Evolutionary conservation across 495 filamentous ascomycete species (phyloP).

Genomic region (Lasiosphaeria miniovina): DNA sequence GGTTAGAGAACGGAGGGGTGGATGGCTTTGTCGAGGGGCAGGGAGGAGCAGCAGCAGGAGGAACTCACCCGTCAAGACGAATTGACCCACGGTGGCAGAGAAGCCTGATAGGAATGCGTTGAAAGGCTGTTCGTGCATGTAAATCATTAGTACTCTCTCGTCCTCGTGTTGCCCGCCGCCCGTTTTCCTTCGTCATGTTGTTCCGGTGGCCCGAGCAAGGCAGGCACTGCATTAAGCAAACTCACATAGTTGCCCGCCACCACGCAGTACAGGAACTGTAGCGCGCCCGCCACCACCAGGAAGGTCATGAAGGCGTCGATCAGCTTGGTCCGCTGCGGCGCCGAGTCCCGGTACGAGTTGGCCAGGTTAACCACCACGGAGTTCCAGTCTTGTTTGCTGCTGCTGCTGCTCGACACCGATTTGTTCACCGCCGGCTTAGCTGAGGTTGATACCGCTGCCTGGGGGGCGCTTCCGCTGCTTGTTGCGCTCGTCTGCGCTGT

Average conservation of each 20-base stretch:
- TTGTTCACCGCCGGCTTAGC: constrained; percentile 14
- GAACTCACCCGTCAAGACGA: constrained; percentile 79
- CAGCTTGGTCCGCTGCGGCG: constrained; percentile 87
- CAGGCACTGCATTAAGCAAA: constrained; percentile 9
- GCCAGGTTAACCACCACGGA: constrained; percentile 57
- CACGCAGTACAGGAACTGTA: constrained; percentile 94
- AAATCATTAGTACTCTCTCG: neutral
- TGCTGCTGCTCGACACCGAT: constrained; percentile 23
- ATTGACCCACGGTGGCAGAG: constrained; percentile 91
- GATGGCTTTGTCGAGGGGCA: neutral
- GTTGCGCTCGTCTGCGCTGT: constrained; percentile 2
- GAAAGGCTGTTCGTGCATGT: constrained; percentile 66
- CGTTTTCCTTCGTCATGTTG: neutral
- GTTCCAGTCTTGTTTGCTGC: constrained; percentile 26
- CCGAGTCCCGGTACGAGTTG: constrained; percentile 72
- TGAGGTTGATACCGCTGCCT: neutral
- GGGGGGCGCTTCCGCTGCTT: neutral
- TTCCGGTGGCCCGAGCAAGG: no score
- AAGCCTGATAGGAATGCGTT: constrained; percentile 98
- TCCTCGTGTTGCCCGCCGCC: neutral
- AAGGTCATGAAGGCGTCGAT: constrained; percentile 92
- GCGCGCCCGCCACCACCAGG: constrained; percentile 73
- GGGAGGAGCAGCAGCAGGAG: neutral
- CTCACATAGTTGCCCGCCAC: constrained; percentile 91
- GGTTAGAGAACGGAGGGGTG: neutral